Evolutionary conservation across 2,329 filamentous ascomycete genomes (phyloP).

Genomic region (Calonectria crousiana): DNA sequence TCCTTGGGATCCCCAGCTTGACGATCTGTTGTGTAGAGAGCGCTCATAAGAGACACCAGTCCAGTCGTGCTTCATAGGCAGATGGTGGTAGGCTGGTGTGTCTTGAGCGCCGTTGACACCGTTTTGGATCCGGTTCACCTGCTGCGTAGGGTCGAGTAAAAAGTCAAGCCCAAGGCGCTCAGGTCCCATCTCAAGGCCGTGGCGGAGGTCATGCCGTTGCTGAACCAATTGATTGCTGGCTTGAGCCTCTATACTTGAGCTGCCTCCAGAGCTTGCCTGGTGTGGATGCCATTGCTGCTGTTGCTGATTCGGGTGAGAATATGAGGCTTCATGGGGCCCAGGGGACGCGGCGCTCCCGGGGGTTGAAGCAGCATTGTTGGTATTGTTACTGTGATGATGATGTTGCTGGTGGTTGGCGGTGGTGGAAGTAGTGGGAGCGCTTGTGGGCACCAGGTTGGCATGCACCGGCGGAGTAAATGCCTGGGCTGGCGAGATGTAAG

Average conservation of each 20-base stretch:
- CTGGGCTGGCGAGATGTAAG: constrained; percentile 50
- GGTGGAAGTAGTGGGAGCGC: constrained; percentile 16
- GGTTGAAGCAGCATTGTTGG: constrained; percentile 44
- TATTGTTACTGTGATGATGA: constrained; percentile 27
- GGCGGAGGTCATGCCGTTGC: constrained; percentile 63
- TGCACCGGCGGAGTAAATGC: constrained; percentile 42
- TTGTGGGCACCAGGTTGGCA: constrained; percentile 30
- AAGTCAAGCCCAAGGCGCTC: constrained; percentile 82
- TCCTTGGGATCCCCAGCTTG: constrained; percentile 41
- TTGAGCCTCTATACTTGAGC: constrained; percentile 19
- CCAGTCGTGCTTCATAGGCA: constrained; percentile 66
- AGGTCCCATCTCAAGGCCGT: constrained; percentile 70
- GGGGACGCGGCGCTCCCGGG: constrained; percentile 42
- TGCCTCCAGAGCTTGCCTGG: not conserved
- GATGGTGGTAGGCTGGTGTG: constrained; percentile 56
- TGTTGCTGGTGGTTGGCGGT: not conserved
- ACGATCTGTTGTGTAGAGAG: constrained; percentile 36
- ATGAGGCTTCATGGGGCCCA: constrained; percentile 34
- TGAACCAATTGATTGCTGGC: constrained; percentile 52
- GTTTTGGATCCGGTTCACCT: constrained; percentile 64
- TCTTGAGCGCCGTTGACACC: constrained; percentile 63
- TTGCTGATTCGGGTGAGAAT: constrained; percentile 29
- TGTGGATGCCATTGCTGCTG: constrained; percentile 26
- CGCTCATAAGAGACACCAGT: constrained; percentile 46
- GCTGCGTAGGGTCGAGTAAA: constrained; percentile 72